phyloP scores from a whole-genome alignment of 2,329 filamentous ascomycete genomes.

The Ophiocordyceps australis region DNA sequence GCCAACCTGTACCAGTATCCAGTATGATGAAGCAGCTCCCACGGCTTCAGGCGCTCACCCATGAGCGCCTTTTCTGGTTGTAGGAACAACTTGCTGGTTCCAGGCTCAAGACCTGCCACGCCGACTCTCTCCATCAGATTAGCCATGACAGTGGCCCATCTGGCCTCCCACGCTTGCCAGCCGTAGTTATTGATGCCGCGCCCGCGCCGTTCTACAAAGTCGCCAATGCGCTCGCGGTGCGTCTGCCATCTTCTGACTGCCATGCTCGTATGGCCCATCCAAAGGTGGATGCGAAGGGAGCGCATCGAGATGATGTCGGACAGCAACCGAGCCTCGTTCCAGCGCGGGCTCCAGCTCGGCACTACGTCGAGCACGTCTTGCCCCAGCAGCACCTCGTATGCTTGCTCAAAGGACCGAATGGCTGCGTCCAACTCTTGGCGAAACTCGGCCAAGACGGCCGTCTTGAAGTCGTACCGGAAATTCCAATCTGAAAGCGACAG shows the following conservation, averaged over 20 bases:
- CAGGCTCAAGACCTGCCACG: slow-evolving; percentile 28
- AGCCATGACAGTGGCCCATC: slow-evolving; percentile 47
- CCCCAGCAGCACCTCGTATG: slow-evolving; percentile 68
- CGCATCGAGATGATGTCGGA: slow-evolving; percentile 70
- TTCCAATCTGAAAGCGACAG: slow-evolving; percentile 81
- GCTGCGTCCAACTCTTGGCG: slow-evolving; percentile 84
- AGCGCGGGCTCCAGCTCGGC: slow-evolving; percentile 75
- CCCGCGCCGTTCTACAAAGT: slow-evolving; percentile 66
- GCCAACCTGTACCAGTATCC: slow-evolving; percentile 50
- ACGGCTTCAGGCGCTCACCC: slow-evolving; percentile 40
- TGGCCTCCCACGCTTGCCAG: slow-evolving; percentile 85
- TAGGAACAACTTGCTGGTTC: slow-evolving; percentile 26
- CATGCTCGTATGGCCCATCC: slow-evolving; percentile 59
- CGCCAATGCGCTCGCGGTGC: slow-evolving; percentile 56
- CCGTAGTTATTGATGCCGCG: slow-evolving; percentile 80
- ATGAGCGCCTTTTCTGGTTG: slow-evolving; percentile 38
- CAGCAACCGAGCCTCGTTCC: slow-evolving; percentile 81
- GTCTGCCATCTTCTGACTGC: slow-evolving; percentile 66
- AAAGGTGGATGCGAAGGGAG: slow-evolving; percentile 65
- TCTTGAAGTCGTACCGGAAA: slow-evolving; percentile 86
- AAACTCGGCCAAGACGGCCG: slow-evolving; percentile 80
- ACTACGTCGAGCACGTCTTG: slow-evolving; percentile 76
- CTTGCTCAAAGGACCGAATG: slow-evolving; percentile 68
- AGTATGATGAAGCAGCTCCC: slow-evolving; percentile 45
- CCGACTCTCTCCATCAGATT: slow-evolving; percentile 36